phyloP scores from a whole-genome alignment of 2,329 filamentous ascomycete genomes.

The Aureobasidium sp. region DNA sequence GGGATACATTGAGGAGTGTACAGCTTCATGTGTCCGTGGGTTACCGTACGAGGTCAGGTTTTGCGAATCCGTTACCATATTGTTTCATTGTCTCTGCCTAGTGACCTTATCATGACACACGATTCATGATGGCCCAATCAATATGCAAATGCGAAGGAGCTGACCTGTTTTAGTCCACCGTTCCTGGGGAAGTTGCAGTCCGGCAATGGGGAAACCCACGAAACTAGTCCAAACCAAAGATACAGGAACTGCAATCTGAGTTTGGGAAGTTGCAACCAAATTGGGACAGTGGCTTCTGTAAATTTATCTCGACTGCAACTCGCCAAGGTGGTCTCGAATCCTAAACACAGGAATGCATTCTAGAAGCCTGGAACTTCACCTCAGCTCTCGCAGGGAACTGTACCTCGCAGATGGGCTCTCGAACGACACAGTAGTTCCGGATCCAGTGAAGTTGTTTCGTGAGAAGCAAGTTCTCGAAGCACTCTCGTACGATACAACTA shows the following conservation, averaged over 20 bases:
- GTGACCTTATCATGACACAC: constrained; percentile 6
- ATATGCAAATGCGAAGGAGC: background rate
- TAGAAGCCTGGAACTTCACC: background rate
- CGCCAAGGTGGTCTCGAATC: background rate
- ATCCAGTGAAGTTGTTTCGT: background rate
- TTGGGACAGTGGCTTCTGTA: background rate
- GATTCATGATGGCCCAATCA: background rate
- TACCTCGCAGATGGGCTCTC: background rate
- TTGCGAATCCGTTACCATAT: constrained; percentile 1
- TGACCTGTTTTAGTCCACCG: constrained; percentile 7
- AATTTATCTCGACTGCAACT: constrained; percentile 1
- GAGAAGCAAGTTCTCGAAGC: background rate
- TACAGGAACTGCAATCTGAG: background rate
- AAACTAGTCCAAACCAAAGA: background rate
- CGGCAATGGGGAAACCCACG: background rate
- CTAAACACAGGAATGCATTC: background rate
- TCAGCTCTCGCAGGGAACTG: background rate
- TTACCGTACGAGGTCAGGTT: constrained; percentile 2
- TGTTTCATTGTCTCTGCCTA: background rate
- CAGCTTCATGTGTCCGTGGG: constrained; percentile 1
- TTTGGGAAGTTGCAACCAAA: constrained; percentile 4
- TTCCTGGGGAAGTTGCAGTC: constrained; percentile 1
- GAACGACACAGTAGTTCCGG: background rate
- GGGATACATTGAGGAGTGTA: background rate
- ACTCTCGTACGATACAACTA: background rate